These are phyloP conservation scores for Chalciporus sphaerocephalus DNA, from an alignment of 768 basidiomycete species.

Conservation along the genomic window DNA sequence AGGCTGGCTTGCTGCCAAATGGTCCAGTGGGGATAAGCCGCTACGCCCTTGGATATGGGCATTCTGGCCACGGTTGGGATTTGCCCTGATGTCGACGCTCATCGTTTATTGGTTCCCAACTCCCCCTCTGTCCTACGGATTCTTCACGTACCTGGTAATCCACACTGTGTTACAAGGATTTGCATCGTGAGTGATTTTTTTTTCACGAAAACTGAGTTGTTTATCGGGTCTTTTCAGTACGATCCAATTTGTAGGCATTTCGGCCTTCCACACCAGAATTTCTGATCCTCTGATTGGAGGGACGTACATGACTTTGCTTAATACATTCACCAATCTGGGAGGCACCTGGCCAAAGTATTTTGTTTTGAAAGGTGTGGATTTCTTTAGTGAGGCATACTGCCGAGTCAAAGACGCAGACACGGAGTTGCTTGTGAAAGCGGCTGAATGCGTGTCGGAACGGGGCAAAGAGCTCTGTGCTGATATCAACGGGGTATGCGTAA, in stretches of 20 bases:
- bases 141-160: slow-evolving; percentile 76
- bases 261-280: slow-evolving; percentile 96
- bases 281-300: slow-evolving; percentile 97
- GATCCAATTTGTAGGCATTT: slow-evolving; percentile 97
- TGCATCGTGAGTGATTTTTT: slow-evolving; percentile 61
- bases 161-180: slow-evolving; percentile 84
- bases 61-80: slow-evolving; percentile 81
- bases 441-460: slow-evolving; percentile 90
- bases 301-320: slow-evolving; percentile 97
- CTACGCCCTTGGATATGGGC: slow-evolving; percentile 86
- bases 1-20: slow-evolving; percentile 90
- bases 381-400: slow-evolving; percentile 82
- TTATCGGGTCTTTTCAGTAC: slow-evolving; percentile 50
- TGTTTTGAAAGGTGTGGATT: slow-evolving; percentile 92
- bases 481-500: slow-evolving; percentile 75
- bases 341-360: slow-evolving; percentile 98
- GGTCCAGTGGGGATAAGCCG: slow-evolving; percentile 77
- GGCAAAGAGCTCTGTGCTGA: slow-evolving; percentile 77
- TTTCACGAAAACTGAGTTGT: neutral
- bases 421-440: slow-evolving; percentile 53
- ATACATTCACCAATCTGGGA: slow-evolving; percentile 94
- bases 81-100: slow-evolving; percentile 67
- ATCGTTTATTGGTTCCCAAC: slow-evolving; percentile 84
- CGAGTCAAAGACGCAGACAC: slow-evolving; percentile 56
- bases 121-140: slow-evolving; percentile 65